Evolutionary conservation across 148 eudicot species (phyloP), one percentile per base, ranked within the genome.

Genomic region (Dianthus caryophyllus): DNA sequence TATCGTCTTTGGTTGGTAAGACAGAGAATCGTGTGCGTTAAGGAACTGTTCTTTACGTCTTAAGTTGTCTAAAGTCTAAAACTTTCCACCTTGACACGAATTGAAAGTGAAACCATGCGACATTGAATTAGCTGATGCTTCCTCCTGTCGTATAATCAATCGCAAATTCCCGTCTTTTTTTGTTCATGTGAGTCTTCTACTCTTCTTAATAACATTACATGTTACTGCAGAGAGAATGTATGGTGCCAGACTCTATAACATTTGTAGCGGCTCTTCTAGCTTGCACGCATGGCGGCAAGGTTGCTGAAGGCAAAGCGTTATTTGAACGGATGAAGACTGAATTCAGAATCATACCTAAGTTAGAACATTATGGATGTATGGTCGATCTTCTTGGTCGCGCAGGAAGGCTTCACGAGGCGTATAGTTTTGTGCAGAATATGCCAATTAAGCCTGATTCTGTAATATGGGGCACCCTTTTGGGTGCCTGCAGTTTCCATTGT

Each of bases 281-380:
- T 62, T 87, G 88, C 76, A 77, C 82, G 50, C 92, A 87, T 31
- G 81, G 82, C 64, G 87, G 92, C 56, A 65, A 79, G 77, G 71
- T 84, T 15, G 51, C 53, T 0, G 43, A 68, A 78, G 92, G 92
- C 31, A 71, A 71, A 60, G 74, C 73, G 56, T 38, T 78, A 39
- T 87, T 87, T 55, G 46, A 67, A 43, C 79, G 68, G 39, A 87
- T 87, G 87, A 46, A 73, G 44, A 41, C 39, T 5, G 58, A 75
- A 21, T 87, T 80, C 56, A 58, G 43, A 7, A 67, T 87, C 30
- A 48, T 10, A 27, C 87, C 85, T 57, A 82, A 73, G 58, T 38
- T 83, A 57, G 84, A 87, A 70, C 92, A 87, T 77, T 83, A 84
- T 26, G 88, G 92, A 41, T 87, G 92, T 73, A 81, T 87, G 82